phyloP scores from a whole-genome alignment of 2,329 filamentous ascomycete genomes.

The Pyrenochaeta sp. region DNA sequence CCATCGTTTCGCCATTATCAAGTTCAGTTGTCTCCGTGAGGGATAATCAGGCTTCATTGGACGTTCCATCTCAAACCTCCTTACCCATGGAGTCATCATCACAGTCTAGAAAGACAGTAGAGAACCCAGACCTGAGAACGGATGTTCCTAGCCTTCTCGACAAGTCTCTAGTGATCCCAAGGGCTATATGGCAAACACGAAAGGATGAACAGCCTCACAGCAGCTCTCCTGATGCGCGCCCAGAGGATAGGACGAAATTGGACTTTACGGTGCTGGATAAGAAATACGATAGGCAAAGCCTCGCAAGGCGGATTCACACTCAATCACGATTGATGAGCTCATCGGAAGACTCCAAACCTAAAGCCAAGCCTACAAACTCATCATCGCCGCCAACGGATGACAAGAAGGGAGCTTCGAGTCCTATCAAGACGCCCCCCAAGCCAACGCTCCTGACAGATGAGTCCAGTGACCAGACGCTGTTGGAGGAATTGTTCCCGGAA shows the following conservation, averaged over 20 bases:
- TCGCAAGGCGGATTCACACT: conserved; percentile 20
- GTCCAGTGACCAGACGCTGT: conserved; percentile 45
- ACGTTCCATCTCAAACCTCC: too few species aligned
- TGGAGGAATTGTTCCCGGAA: conserved; percentile 64
- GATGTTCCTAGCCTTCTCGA: too few species aligned
- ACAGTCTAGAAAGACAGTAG: neutral
- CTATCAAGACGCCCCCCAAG: conserved; percentile 1
- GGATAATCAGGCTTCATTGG: too few species aligned
- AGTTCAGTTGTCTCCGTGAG: too few species aligned
- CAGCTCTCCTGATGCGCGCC: too few species aligned
- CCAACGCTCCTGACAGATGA: conserved; percentile 5
- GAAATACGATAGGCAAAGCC: conserved; percentile 14
- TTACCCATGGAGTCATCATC: too few species aligned
- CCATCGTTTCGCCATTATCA: too few species aligned
- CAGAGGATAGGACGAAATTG: neutral
- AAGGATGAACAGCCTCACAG: too few species aligned
- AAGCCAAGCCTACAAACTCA: neutral
- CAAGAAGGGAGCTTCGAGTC: neutral
- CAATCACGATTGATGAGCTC: conserved; percentile 22
- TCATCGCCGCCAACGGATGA: neutral
- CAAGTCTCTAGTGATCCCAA: too few species aligned
- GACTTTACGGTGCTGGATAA: conserved; percentile 1
- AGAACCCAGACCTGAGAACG: neutral
- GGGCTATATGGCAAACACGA: too few species aligned
- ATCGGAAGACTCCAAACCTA: conserved; percentile 8